Evolutionary conservation across 257 asterid species (phyloP).

Genomic region (Fraxinus anomala): DNA sequence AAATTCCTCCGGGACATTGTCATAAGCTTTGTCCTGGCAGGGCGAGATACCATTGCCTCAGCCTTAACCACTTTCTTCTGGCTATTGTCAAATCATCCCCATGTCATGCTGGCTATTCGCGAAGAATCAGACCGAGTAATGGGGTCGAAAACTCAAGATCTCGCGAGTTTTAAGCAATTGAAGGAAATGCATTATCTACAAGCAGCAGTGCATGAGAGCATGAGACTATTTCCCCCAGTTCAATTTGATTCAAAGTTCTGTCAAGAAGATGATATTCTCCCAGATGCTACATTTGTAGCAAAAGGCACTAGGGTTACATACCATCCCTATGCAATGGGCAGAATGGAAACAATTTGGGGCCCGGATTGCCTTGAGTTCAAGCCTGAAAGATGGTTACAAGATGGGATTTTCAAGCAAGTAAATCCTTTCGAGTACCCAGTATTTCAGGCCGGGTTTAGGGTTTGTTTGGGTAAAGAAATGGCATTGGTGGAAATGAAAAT

Average conservation of each 20-base stretch:
- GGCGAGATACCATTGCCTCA: conserved; percentile 74
- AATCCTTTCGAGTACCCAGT: conserved; percentile 53
- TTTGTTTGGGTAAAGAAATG: conserved; percentile 59
- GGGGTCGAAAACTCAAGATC: conserved; percentile 17
- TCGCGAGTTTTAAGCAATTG: conserved; percentile 38
- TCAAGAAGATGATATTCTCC: conserved; percentile 49
- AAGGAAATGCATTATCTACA: conserved; percentile 57
- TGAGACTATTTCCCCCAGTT: conserved; percentile 76
- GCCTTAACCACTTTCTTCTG: conserved; percentile 67
- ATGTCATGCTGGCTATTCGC: conserved; percentile 25
- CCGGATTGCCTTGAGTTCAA: conserved; percentile 43
- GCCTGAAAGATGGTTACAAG: conserved; percentile 52
- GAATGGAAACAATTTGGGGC: conserved; percentile 54
- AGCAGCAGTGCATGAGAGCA: conserved; percentile 69
- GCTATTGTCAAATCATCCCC: conserved; percentile 37
- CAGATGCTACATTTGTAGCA: conserved; percentile 58
- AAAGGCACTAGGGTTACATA: conserved; percentile 52
- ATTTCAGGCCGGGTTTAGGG: conserved; percentile 61
- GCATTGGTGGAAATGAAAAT: conserved; percentile 48
- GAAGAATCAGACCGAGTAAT: conserved; percentile 41
- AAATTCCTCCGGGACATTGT: conserved; percentile 66
- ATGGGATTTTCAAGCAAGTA: conserved; percentile 39
- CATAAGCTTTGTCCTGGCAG: conserved; percentile 71
- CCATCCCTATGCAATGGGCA: conserved; percentile 65
- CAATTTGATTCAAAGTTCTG: conserved; percentile 82